Conservation (phyloP, 371 early-diverging fungal genomes). For the Conidiobolus incongruus region DNA sequence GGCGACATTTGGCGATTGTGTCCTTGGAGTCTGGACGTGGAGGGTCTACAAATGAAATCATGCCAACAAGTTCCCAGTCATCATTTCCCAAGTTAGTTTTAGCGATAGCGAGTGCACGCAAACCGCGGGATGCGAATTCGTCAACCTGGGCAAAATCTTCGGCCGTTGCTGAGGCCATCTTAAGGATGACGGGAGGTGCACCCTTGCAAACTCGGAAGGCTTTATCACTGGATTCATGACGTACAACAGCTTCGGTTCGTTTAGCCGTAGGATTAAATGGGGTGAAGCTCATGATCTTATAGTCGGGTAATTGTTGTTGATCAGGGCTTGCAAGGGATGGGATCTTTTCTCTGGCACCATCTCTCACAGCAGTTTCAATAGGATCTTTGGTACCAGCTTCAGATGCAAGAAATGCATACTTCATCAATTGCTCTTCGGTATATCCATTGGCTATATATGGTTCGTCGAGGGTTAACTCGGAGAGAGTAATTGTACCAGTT, state of each 20-base stretch:
- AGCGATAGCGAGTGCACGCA: conserved; percentile 68
- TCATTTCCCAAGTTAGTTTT: too few relatives aligned
- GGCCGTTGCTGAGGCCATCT: conserved; percentile 51
- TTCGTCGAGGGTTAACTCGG: too few relatives aligned
- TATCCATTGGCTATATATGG: too few relatives aligned
- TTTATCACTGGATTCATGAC: conserved; percentile 31
- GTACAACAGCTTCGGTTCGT: conserved; percentile 60
- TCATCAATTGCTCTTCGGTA: conserved; percentile 52
- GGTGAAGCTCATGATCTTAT: conserved; percentile 46
- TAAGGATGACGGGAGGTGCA: conserved; percentile 67
- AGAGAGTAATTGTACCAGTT: conserved; percentile 82
- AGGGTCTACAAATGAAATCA: conserved; percentile 66
- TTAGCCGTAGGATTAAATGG: conserved; percentile 72
- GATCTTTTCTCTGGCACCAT: conserved; percentile 46
- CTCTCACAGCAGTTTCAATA: conserved; percentile 61
- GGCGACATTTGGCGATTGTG: too few relatives aligned
- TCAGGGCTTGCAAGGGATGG: conserved; percentile 22
- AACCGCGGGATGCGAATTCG: conserved; percentile 50
- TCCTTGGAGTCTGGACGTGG: conserved; percentile 53
- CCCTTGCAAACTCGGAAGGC: conserved; percentile 75
- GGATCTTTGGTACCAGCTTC: conserved; percentile 73
- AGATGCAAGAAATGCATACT: conserved; percentile 56
- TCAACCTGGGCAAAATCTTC: conserved; percentile 41
- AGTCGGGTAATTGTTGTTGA: too few relatives aligned
- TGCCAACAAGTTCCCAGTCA: conserved; percentile 32